Evolutionary conservation across 352 stramenopile genomes (phyloP), one percentile per base, ranked within the genome.

Genomic region (Phytophthora cryptogea): DNA sequence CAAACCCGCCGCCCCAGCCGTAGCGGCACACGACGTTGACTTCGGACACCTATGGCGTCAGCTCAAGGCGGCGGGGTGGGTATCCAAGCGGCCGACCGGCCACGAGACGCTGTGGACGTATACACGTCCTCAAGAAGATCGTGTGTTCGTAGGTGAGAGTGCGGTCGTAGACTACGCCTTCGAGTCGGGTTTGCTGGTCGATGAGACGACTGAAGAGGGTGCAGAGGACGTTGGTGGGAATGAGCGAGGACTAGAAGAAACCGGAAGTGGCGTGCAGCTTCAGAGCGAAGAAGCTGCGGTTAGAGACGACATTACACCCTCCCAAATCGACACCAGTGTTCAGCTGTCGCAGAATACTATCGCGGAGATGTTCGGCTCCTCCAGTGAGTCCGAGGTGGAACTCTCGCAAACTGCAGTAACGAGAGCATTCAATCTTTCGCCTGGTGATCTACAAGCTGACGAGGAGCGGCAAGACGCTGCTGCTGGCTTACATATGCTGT

Each of bases 41-140:
- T 58, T 68, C 46, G 1, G 3, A 4, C 52, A 62, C 26, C 49
- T 62, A 2, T 68, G 59, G 39, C 39, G 59, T 23, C 52, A 62
- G 32, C 39, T 57, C 7, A 14, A 39, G 23, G 51, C 30, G n/a
- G 51, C 27, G n/a, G 59, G 59, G 0, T 68, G 51, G 51, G 55
- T 46, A 4, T 49, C 23, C 6, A 68, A 59, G 41, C 16, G 37
- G n/a, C 49, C 36, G 9, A 39, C 35, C 8, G 58, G 50, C 0
- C 16, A 55, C 3, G 8, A 27, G 11, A 49, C n/a, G 1, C 28
- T 50, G 26, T 48, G 51, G 37, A 59, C 35, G 13, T 59, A 59
- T 33, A 32, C n/a, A 10, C 36, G 28, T 20, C 51, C 39, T 2
- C 8, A 50, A 11, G 40, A 28, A n/a, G 17, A 2, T 9, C 14